Base-by-base conservation (phyloP, 352 stramenopile species). In the Phytophthora hibernalis region DNA sequence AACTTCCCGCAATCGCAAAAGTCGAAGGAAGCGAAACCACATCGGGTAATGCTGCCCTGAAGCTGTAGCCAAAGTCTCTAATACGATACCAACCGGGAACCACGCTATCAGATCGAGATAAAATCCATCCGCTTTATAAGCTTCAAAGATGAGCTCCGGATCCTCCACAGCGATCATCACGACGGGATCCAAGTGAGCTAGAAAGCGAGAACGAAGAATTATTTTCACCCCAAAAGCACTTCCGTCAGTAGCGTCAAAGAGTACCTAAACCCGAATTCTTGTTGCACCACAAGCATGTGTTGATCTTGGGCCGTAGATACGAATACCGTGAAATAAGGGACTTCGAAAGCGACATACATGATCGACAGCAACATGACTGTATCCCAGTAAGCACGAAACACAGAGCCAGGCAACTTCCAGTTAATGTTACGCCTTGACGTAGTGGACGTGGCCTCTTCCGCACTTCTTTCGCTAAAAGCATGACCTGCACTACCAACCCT, bases 321-420 rank as follows among this genome's bases (percentile, higher is more conserved):
- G 54, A 93, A 92, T 1, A 86, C 70, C 11, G 85, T 70, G 42
- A 83, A 90, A 38, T 89, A 92, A 5, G 85, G 85, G 1, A 93
- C 82, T 70, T 91, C 83, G 24, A 92, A 88, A 0, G 79, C 79
- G 4, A 91, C 54, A 40, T 71, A 90, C 15, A 91, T 52, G 24
- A 78, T 79, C 1, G 62, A 52, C 3, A 88, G 8, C 7, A 93
- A 58, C 0, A 77, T 65, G 10, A 78, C 16, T 0, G 77, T 31
- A 43, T 92, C 80, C 85, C 83, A 93, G 0, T 71, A 63, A 4
- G 82, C 61, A 3, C 82, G 77, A 37, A 92, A 89, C 3, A 59
- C 15, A 3, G 85, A 93, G 0, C 72, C 79, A 1, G 83, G 82
- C 0, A 89, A 30, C 1, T 68, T 67, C 81, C 81, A 91, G 37